Percentiles rank a stretch among this genome's conserved stretches.
Conservation (phyloP, 441 rosid genomes). For the Erodium chrysanthum region DNA sequence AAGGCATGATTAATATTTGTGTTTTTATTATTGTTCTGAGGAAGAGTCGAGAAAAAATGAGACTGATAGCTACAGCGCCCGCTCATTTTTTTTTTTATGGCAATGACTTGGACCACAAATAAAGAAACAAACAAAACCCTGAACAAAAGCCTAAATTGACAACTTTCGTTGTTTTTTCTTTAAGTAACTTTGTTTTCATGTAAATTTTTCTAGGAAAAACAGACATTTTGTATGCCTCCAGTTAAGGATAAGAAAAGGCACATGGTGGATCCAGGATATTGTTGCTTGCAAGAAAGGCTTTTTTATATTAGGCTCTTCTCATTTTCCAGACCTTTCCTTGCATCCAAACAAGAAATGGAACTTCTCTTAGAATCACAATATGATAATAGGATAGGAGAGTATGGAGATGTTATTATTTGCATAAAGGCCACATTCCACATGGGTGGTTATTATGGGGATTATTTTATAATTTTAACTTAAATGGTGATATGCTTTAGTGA, state of each 20-base stretch:
- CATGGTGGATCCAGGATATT: neutral
- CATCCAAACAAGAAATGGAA: slow-evolving; percentile 1
- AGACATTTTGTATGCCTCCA: neutral
- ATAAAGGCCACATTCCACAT: neutral
- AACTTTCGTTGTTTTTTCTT: neutral
- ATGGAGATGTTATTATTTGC: neutral
- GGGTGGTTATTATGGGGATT: neutral
- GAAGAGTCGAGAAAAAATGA: slow-evolving; percentile 2
- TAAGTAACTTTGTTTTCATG: neutral
- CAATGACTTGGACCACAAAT: neutral
- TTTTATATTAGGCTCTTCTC: neutral
- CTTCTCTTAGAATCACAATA: neutral
- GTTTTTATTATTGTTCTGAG: neutral
- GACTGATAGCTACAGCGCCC: neutral
- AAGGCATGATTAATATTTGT: neutral
- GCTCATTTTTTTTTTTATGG: neutral
- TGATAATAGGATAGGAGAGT: neutral
- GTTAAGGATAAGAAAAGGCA: neutral
- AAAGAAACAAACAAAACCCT: neutral
- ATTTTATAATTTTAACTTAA: neutral
- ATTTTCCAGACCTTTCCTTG: neutral
- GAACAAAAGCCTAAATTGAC: neutral
- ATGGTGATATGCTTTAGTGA: neutral
- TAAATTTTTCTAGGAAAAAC: neutral
- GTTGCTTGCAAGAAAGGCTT: neutral